Evolutionary conservation across 305 asterid species (phyloP), one percentile per base, ranked within the genome.

Genomic region (Fraxinus sp.): DNA sequence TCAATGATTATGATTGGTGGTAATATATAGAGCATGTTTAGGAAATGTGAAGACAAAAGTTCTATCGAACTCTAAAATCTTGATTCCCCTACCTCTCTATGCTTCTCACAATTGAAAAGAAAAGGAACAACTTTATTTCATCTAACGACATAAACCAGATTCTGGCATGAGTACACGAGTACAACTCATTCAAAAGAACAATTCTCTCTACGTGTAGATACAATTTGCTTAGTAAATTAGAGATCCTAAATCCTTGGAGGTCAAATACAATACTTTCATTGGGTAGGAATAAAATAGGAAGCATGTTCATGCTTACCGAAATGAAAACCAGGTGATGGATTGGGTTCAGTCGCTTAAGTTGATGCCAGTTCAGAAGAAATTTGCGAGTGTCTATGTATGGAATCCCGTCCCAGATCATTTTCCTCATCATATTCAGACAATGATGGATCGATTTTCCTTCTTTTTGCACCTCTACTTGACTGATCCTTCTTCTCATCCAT

Each of bases 401-500:
- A 79, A 81, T 84, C 88, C 85, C 81, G 81, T 74, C 78, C 93
- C 76, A 81, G 79, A 59, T 86, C 88, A n/a, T 62, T 84, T 73
- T 77, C 94, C n/a, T 83, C 55, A 18, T 64, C 82, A 66, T 78
- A 86, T 4, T 84, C 91, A 0, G 91, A 89, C 64, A 84, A n/a
- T 0, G 92, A 80, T 76, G 41, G 83, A 68, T 92, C 97, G 0
- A 91, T 66, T 91, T 91, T 93, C 86, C 97, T 89, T 59, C 94
- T 81, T 81, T 91, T 94, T 1, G 79, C 83, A 0, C 88, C 93
- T 5, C 93, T 66, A 36, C 77, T 83, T 0, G 94, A 90, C 7
- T 14, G 83, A 71, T 90, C 97, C 74, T 85, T 85, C 72, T 92
- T 94, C 88, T 93, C 94, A 59, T 95, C 98, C 55, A 92, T 90